Evolutionary conservation across 2,329 filamentous ascomycete species (phyloP).

Genomic region (Cladosporium colombiae): DNA sequence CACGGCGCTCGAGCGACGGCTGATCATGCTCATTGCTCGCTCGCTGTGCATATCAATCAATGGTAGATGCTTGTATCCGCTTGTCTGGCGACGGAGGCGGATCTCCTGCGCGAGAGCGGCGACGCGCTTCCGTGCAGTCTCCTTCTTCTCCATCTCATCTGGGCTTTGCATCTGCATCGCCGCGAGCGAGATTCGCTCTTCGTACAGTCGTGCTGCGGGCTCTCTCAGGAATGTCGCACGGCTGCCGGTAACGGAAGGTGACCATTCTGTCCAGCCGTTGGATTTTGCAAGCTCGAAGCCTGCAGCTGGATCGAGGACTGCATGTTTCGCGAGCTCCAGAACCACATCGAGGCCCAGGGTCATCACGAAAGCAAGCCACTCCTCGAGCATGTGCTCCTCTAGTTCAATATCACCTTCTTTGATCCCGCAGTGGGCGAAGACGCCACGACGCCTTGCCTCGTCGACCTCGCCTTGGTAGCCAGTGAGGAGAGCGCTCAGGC

Average conservation of each 20-base stretch:
- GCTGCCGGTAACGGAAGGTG: constrained; percentile 46
- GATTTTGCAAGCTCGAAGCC: constrained; percentile 56
- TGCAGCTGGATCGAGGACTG: constrained; percentile 40
- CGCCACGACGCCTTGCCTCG: constrained; percentile 56
- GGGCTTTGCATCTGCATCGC: constrained; percentile 37
- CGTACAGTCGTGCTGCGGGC: constrained; percentile 61
- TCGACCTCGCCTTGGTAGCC: constrained; percentile 56
- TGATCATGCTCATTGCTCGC: constrained; percentile 37
- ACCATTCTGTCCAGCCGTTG: constrained; percentile 61
- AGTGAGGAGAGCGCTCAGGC: constrained; percentile 57
- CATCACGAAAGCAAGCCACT: constrained; percentile 62
- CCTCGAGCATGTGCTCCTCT: constrained; percentile 58
- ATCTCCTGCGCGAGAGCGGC: constrained; percentile 47
- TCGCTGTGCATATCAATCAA: constrained; percentile 42
- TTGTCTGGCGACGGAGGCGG: constrained; percentile 39
- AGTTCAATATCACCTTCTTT: constrained; percentile 51
- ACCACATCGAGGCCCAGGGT: constrained; percentile 60
- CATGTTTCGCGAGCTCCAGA: constrained; percentile 51
- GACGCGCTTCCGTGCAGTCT: constrained; percentile 45
- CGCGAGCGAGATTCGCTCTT: constrained; percentile 47
- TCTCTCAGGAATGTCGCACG: constrained; percentile 62
- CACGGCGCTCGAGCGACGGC: constrained; percentile 26
- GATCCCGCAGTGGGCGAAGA: constrained; percentile 55
- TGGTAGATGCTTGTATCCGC: constrained; percentile 38
- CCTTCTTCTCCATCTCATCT: constrained; percentile 38